phyloP scores from a whole-genome alignment of 306 rosid genomes.

The Erythrophleum fordii region DNA sequence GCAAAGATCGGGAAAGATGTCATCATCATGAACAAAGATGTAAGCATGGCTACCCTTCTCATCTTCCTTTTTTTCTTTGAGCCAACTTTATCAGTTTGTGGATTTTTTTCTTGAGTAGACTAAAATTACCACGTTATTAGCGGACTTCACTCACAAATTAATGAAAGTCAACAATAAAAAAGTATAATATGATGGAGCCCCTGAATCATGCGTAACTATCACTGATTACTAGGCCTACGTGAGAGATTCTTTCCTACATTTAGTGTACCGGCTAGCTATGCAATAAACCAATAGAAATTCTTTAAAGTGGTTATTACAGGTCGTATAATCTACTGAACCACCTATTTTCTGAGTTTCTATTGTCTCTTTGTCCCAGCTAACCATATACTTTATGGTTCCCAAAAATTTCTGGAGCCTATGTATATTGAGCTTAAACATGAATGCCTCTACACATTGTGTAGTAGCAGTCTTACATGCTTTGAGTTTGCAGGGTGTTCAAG shows the following conservation, averaged over 20 bases:
- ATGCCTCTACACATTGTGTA: neutral
- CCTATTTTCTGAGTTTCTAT: too few species aligned
- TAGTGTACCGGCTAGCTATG: neutral
- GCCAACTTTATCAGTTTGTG: neutral
- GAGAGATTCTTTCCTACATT: too few species aligned
- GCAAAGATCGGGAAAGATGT: conserved; percentile 84
- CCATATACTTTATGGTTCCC: too few species aligned
- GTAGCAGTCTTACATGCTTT: conserved; percentile 28
- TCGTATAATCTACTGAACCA: too few species aligned
- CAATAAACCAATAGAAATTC: neutral
- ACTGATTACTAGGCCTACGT: too few species aligned
- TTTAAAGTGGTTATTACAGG: neutral
- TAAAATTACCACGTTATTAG: too few species aligned
- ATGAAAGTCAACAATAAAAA: too few species aligned
- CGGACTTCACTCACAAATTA: too few species aligned
- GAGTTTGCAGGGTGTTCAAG: conserved; percentile 65
- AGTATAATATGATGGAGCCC: too few species aligned
- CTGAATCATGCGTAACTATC: too few species aligned
- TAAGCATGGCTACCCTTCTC: conserved; percentile 49
- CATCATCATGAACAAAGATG: conserved; percentile 77
- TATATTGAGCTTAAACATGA: neutral
- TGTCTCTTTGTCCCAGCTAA: neutral
- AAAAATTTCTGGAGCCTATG: too few species aligned
- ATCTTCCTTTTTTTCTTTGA: conserved; percentile 18
- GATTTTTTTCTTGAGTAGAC: neutral